Base-by-base conservation (phyloP, 331 rosid genomes). In the Malus hybrid region DNA sequence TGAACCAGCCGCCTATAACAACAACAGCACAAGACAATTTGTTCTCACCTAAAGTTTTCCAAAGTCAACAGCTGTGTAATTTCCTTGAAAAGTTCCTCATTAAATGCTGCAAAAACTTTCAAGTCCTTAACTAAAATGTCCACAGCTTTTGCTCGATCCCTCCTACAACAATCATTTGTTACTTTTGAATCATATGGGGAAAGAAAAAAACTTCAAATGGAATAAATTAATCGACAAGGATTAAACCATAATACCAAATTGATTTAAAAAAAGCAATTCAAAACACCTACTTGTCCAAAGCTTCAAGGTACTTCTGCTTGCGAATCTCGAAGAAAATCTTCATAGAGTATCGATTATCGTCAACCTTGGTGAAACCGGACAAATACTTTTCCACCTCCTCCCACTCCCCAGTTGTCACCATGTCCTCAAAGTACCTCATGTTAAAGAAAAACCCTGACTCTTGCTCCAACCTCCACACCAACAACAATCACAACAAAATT, bases 371-470 rank as follows among this genome's bases (percentile, higher is more conserved):
- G 73, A 95, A 92, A 73, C 99, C 99, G 71, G 99, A 90, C 78
- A 95, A 85, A 84, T 95, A 95, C 83, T 90, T 95, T 80, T 95
- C 99, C 77, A 95, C 94, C 89, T 95, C 99, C 32, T 92, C 99
- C 99, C 99, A 95, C 87, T 92, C 99, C 67, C 99, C 99, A 86
- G 80, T 87, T 10, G 93, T 92, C 69, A 95, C 98, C 99, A 95
- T 92, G 71, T 95, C 98, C 84, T 95, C 99, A 54, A 95, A 95
- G 79, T 90, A 87, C 86, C 96, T 92, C 96, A 92, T 92, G 76
- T 95, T 95, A 80, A 95, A 95, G 88, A 88, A 95, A 92, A 95
- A 95, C 10, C 93, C 97, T 0, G 99, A 92, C 76, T 95, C 99
- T 86, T 90, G 99, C 93, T 95, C 99, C 96, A 95, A 89, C 93